Conservation (phyloP, 495 filamentous ascomycete genomes). For the Daldinia loculata region DNA sequence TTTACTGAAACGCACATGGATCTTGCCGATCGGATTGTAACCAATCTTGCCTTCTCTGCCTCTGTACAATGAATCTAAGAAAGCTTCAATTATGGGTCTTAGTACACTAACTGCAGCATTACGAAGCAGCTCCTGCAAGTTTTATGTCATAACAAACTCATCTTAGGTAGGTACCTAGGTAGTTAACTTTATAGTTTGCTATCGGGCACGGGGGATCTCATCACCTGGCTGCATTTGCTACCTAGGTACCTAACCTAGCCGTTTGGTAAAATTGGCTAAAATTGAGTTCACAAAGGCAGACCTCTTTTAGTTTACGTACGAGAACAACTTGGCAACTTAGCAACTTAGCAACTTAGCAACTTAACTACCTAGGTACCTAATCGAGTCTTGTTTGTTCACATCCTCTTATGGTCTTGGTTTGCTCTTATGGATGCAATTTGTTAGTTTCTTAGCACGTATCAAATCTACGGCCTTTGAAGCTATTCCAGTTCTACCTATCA, state of each 20-base stretch:
- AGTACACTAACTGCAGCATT: background rate
- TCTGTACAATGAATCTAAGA: background rate
- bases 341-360: background rate
- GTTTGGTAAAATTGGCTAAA: background rate
- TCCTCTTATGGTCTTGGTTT: background rate
- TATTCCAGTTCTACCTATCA: background rate
- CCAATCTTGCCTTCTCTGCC: constrained; percentile 23
- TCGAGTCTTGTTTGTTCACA: background rate
- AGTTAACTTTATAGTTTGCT: background rate
- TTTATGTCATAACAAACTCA: no score
- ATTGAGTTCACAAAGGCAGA: background rate
- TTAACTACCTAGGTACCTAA: background rate
- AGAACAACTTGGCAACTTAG: background rate
- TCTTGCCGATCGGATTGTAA: background rate
- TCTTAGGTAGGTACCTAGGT: no score
- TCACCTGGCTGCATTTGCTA: background rate
- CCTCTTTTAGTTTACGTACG: background rate
- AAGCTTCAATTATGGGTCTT: constrained; percentile 34
- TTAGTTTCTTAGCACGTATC: background rate
- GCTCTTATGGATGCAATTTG: background rate
- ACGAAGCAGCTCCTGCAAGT: background rate
- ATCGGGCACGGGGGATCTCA: background rate
- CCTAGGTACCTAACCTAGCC: background rate
- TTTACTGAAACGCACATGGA: background rate
- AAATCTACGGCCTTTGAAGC: background rate